A percentile compares a stretch with the other conserved stretches of the same genome.
These are phyloP conservation scores for Phytophthora pistaciae DNA, from an alignment of 352 stramenopile species.

Conservation along the genomic window DNA sequence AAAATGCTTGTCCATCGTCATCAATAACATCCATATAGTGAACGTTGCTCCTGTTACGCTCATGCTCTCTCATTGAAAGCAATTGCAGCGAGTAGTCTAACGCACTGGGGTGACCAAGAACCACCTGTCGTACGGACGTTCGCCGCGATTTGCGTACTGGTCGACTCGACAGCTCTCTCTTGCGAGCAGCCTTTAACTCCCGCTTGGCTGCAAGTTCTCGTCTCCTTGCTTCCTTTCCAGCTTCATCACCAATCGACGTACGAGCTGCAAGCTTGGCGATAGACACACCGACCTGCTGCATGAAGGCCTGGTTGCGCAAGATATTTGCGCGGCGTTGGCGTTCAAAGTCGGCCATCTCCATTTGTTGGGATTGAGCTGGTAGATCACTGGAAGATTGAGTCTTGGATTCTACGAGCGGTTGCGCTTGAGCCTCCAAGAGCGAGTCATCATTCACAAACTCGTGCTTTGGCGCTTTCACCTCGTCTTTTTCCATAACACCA, in stretches of 20 bases:
- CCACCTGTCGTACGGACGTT: conserved; percentile 23
- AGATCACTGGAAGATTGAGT: not conserved
- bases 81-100: conserved; percentile 12
- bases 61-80: not conserved
- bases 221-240: conserved; percentile 22
- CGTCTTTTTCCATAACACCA: not conserved
- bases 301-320: conserved; percentile 75
- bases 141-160: conserved; percentile 60
- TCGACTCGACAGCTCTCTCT: conserved; percentile 2
- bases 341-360: conserved; percentile 48
- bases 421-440: not conserved
- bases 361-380: not conserved
- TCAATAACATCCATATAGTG: conserved; percentile 18
- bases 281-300: conserved; percentile 70
- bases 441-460: not conserved
- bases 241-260: conserved; percentile 33
- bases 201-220: conserved; percentile 7
- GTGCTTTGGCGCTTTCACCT: not conserved
- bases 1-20: conserved; percentile 32
- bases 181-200: not conserved
- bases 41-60: not conserved
- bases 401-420: not conserved
- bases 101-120: not conserved
- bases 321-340: conserved; percentile 75
- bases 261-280: conserved; percentile 62